Percentiles rank a stretch among this genome's conserved stretches.
These are phyloP conservation scores for Gliomastix tumulicola DNA, from an alignment of 2,329 filamentous ascomycete species.

Conservation along the genomic window DNA sequence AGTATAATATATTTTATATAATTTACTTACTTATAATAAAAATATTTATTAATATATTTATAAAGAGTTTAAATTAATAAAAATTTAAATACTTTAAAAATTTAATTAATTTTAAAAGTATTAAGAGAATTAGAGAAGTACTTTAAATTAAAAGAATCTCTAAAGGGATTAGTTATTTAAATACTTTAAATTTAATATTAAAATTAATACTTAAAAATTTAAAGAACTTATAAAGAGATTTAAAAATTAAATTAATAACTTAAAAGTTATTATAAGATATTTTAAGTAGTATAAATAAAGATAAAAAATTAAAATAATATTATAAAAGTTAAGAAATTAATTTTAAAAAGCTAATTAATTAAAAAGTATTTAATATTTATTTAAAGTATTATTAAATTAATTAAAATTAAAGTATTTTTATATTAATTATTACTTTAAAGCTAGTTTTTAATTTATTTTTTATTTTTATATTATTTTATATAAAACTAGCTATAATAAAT, in stretches of 20 bases:
- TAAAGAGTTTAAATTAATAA: neutral
- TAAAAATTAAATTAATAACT: neutral
- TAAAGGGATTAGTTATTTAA: neutral
- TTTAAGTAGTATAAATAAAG: neutral
- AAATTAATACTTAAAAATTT: neutral
- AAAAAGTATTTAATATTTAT: neutral
- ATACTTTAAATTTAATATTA: neutral
- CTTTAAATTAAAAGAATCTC: neutral
- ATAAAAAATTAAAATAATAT: neutral
- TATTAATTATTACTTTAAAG: neutral
- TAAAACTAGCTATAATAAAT: neutral
- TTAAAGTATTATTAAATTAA: neutral
- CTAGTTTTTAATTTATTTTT: neutral
- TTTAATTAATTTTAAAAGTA: neutral
- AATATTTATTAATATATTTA: neutral
- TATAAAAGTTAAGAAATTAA: neutral
- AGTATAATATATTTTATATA: neutral
- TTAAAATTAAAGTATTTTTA: neutral
- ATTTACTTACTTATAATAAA: neutral
- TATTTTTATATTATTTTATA: conserved; percentile 1
- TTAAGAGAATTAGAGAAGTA: neutral
- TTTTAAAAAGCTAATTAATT: neutral
- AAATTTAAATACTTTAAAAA: neutral
- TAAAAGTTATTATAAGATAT: neutral
- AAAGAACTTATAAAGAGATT: neutral